Base-by-base conservation (phyloP, 2,329 filamentous ascomycete species). In the Alternaria arbusti region DNA sequence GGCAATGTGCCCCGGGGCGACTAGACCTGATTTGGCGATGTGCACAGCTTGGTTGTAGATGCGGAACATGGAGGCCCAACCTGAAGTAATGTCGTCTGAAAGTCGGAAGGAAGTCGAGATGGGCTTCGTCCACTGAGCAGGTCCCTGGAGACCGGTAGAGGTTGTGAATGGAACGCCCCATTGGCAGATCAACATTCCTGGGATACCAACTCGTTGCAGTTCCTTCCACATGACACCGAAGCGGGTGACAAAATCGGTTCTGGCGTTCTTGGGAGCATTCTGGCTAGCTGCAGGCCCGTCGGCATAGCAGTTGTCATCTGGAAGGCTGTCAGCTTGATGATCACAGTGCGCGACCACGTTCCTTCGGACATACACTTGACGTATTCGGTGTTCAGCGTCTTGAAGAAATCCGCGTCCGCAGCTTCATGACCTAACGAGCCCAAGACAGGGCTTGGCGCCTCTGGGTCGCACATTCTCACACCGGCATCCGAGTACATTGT, bases 401-500 rank as follows among this genome's bases (percentile, higher is more conserved):
- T 70, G 62, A 71, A 71, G 44, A 70, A 64, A 13, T 65, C 66
- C 2, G 69, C 69, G 51, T 70, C 69, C 4, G 54, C 64, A 30
- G 67, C 65, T 49, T 71, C 69, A 8, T 71, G 59, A 1, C 67
- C 67, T 20, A 71, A 46, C 10, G 62, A 63, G 8, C 67, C 69
- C 6, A 64, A 17, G 28, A 70, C 66, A 7, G 69, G 69, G 36
- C 66, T 70, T 7, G 69, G 67, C 36, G 55, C 50, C 44, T 70
- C 44, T 3, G 64, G 50, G 43, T 70, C 69, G 45, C 69, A 71
- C 69, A 71, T 71, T 28, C 67, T 58, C 8, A 67, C 65, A 7
- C 69, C 69, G 1, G 69, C 69, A 54, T 71, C 69, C 10, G 67
- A 70, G 44, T 71, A 71, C 69, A 71, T 71, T 5, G 69, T 66